These are phyloP conservation scores for Coemansia sp. DNA, from an alignment of 192 early-diverging fungal species.

Conservation along the genomic window DNA sequence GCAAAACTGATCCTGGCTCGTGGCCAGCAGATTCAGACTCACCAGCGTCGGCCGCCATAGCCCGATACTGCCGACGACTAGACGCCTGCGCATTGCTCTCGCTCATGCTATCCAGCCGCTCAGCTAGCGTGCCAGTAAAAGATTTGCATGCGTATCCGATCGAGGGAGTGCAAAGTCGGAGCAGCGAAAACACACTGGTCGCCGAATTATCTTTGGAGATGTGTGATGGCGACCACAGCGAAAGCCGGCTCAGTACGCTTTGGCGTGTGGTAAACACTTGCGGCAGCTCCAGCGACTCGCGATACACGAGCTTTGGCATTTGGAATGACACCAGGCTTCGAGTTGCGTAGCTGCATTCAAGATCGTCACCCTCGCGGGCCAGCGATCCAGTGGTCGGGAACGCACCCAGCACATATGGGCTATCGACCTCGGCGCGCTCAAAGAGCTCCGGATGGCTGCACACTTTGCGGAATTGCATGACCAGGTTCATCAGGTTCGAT, in stretches of 20 bases:
- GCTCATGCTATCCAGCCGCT: slow-evolving; percentile 21
- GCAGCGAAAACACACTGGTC: slow-evolving; percentile 26
- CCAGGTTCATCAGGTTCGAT: slow-evolving; percentile 91
- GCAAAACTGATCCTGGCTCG: slow-evolving; percentile 29
- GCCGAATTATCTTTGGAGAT: slow-evolving; percentile 12
- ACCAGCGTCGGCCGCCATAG: background rate
- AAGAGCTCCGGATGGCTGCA: slow-evolving; percentile 91
- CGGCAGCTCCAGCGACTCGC: slow-evolving; percentile 52
- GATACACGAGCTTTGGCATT: slow-evolving; percentile 69
- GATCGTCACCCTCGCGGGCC: slow-evolving; percentile 76
- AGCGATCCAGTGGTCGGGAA: slow-evolving; percentile 91
- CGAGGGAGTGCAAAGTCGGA: slow-evolving; percentile 44
- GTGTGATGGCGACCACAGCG: slow-evolving; percentile 32
- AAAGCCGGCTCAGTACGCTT: slow-evolving; percentile 21
- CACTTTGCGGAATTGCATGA: slow-evolving; percentile 89
- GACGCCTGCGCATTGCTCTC: slow-evolving; percentile 2
- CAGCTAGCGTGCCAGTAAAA: slow-evolving; percentile 22
- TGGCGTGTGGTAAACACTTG: slow-evolving; percentile 21
- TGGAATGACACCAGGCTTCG: slow-evolving; percentile 61
- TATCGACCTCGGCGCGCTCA: slow-evolving; percentile 88
- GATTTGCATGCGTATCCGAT: slow-evolving; percentile 16
- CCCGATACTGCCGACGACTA: slow-evolving; percentile 16
- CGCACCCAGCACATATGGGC: slow-evolving; percentile 76
- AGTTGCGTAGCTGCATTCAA: slow-evolving; percentile 79
- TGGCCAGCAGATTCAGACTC: background rate